Conservation (phyloP, 768 basidiomycete species). For the Serendipita indica region DNA sequence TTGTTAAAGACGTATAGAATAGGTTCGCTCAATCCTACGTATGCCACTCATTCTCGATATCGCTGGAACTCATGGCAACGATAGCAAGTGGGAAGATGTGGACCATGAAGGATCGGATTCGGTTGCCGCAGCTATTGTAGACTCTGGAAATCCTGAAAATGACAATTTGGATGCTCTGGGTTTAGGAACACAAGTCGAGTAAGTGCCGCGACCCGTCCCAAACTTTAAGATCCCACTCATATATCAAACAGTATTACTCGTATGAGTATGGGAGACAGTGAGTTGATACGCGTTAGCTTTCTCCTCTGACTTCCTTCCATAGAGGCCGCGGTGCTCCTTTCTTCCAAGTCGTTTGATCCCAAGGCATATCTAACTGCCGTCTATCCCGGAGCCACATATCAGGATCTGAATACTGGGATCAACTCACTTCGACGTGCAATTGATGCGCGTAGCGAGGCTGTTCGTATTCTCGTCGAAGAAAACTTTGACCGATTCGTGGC, state of each 20-base stretch:
- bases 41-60: conserved; percentile 17
- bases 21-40: conserved; percentile 63
- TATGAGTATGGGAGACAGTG: conserved; percentile 68
- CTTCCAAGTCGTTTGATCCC: conserved; percentile 91
- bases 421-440: conserved; percentile 59
- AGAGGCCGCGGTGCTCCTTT: conserved; percentile 74
- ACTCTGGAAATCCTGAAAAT: conserved; percentile 43
- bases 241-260: conserved; percentile 35
- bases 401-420: conserved; percentile 73
- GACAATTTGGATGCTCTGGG: conserved; percentile 71
- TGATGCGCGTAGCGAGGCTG: conserved; percentile 86
- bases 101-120: conserved; percentile 74
- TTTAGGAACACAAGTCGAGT: conserved; percentile 25
- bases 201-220: conserved; percentile 36
- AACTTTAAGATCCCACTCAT: conserved; percentile 2
- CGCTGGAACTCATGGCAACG: conserved; percentile 11
- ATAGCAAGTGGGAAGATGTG: conserved; percentile 70
- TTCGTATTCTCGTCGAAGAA: conserved; percentile 87
- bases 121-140: conserved; percentile 48
- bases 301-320: conserved; percentile 6
- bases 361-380: conserved; percentile 82
- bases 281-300: conserved; percentile 22
- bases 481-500: conserved; percentile 97
- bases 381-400: conserved; percentile 90
- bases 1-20: conserved; percentile 82